Conservation (phyloP, 2,329 filamentous ascomycete genomes). For the Alternaria ventricosa region DNA sequence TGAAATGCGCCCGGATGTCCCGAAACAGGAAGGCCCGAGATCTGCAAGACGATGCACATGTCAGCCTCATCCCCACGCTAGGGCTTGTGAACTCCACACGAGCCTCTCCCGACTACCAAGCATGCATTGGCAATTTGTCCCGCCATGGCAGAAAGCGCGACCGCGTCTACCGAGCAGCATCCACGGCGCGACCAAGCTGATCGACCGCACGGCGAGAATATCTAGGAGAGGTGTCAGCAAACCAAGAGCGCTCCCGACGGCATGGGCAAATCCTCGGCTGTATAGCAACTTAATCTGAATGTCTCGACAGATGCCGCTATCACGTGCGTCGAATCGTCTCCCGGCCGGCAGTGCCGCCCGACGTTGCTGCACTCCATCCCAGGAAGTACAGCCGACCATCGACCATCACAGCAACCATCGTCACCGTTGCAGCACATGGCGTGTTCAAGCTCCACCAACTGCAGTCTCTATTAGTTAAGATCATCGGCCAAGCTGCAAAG, state of each 20-base stretch:
- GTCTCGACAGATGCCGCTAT: neutral
- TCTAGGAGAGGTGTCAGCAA: neutral
- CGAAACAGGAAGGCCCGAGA: constrained; percentile 8
- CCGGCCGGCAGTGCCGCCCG: constrained; percentile 10
- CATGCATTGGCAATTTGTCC: constrained; percentile 15
- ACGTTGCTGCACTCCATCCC: constrained; percentile 3
- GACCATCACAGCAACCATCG: constrained; percentile 12
- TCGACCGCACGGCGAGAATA: neutral
- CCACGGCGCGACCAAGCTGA: neutral
- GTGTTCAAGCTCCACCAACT: constrained; percentile 21
- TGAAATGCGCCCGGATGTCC: neutral
- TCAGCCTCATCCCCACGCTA: constrained; percentile 11
- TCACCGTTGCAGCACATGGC: constrained; percentile 19
- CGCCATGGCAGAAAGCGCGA: constrained; percentile 7
- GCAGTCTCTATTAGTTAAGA: constrained; percentile 27
- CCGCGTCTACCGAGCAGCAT: neutral
- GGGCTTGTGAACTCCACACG: constrained; percentile 6
- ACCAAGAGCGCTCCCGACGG: neutral
- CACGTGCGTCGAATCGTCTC: constrained; percentile 4
- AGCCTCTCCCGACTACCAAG: constrained; percentile 8
- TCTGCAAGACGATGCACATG: neutral
- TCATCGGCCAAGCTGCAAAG: constrained; percentile 36
- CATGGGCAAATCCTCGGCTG: neutral
- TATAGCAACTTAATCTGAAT: neutral
- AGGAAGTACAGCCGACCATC: constrained; percentile 21